Evolutionary conservation across 768 basidiomycete genomes (phyloP).

Genomic region (Amylocystis lapponica): DNA sequence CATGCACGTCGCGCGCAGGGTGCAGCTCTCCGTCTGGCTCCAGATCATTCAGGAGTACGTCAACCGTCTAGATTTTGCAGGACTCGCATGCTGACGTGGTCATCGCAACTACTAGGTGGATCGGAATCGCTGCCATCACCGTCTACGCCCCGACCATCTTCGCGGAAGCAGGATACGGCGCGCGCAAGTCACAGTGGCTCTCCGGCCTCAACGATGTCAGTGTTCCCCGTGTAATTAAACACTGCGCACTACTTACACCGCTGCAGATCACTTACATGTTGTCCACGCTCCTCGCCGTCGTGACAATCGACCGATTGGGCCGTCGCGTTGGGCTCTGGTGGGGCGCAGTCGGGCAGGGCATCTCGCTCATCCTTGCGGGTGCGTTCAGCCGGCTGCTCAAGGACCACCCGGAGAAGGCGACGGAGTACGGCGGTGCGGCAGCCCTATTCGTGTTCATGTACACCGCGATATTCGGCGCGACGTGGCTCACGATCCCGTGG

Average conservation of each 20-base stretch:
- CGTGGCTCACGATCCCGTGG: slow-evolving; percentile 42
- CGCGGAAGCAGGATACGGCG: slow-evolving; percentile 36
- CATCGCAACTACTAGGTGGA: slow-evolving; percentile 27
- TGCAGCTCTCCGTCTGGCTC: slow-evolving; percentile 39
- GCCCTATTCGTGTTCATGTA: slow-evolving; percentile 41
- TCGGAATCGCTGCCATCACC: slow-evolving; percentile 41
- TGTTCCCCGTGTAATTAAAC: neutral
- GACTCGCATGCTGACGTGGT: neutral
- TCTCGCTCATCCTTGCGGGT: slow-evolving; percentile 34
- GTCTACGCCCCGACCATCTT: slow-evolving; percentile 42
- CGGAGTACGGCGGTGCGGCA: slow-evolving; percentile 36
- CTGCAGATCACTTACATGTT: slow-evolving; percentile 38
- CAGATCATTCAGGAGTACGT: slow-evolving; percentile 40
- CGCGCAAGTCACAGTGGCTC: slow-evolving; percentile 39
- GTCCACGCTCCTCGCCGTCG: slow-evolving; percentile 33
- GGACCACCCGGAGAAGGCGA: slow-evolving; percentile 34
- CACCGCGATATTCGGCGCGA: slow-evolving; percentile 39
- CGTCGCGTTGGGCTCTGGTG: slow-evolving; percentile 40
- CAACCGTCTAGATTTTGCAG: neutral
- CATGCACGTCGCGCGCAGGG: slow-evolving; percentile 36
- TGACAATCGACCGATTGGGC: slow-evolving; percentile 40
- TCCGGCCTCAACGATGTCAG: slow-evolving; percentile 39
- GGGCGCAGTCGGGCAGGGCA: slow-evolving; percentile 39
- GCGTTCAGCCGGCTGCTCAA: slow-evolving; percentile 36
- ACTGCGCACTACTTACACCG: neutral